These are phyloP conservation scores for Albifimbria verrucaria DNA, from an alignment of 2,329 filamentous ascomycete genomes.

Conservation along the genomic window DNA sequence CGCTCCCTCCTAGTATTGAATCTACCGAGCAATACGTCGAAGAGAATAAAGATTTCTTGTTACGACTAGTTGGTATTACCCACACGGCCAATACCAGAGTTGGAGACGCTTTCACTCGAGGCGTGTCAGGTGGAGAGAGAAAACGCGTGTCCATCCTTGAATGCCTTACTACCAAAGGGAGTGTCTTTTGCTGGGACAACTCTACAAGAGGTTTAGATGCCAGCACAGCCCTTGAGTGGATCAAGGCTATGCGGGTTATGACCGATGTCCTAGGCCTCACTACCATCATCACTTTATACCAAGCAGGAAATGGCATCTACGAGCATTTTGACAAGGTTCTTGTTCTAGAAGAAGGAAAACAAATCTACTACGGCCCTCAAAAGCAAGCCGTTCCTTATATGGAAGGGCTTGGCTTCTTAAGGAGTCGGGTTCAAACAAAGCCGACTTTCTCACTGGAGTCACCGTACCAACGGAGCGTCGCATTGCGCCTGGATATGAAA, in stretches of 20 bases:
- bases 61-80: slow-evolving; percentile 38
- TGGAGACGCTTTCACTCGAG: slow-evolving; percentile 51
- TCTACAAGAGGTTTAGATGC: slow-evolving; percentile 49
- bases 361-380: neutral
- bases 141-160: slow-evolving; percentile 30
- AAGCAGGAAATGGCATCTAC: slow-evolving; percentile 35
- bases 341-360: neutral
- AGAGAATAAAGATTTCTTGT: neutral
- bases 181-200: slow-evolving; percentile 37
- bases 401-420: neutral
- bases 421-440: neutral
- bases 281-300: slow-evolving; percentile 48
- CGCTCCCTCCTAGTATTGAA: slow-evolving; percentile 33
- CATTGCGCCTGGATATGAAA: neutral
- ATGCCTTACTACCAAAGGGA: slow-evolving; percentile 17
- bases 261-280: slow-evolving; percentile 45
- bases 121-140: slow-evolving; percentile 50
- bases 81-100: slow-evolving; percentile 51
- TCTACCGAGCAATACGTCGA: slow-evolving; percentile 21
- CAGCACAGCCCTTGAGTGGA: slow-evolving; percentile 53
- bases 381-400: neutral
- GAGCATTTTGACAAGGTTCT: neutral
- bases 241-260: slow-evolving; percentile 46
- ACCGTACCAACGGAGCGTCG: neutral
- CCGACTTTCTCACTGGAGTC: neutral